Evolutionary conservation across 768 basidiomycete species (phyloP), one percentile per base, ranked within the genome.

Genomic region (Leccinum obscurum): DNA sequence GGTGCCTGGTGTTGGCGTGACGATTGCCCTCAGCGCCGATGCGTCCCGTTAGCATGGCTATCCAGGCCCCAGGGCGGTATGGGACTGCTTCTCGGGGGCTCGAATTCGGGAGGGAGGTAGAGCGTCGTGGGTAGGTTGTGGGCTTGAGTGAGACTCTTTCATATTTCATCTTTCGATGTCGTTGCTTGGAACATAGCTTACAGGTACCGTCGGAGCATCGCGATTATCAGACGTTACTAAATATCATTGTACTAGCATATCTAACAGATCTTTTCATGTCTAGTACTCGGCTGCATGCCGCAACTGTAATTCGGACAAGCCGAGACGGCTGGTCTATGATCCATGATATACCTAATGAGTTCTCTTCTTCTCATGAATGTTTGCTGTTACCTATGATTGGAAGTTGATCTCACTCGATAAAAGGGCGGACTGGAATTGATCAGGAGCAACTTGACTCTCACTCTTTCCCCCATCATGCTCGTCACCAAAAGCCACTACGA

Each of bases 1-100:
- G 87, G 90, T 1, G 92, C 90, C 3, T 90, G 93, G 90, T 93
- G 92, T 71, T 95, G 92, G 92, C 80, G 86, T 26, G 90, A 94
- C 57, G 80, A 80, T 3, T 93, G 92, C 70, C 73, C 69, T 84
- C 86, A 17, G 80, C 84, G 17, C 86, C 87, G 20, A 88, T 90
- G 85, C 76, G 86, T 17, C 87, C 88, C 10, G 89, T 90, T 22
- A 88, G 85, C 68, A 83, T 84, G 41, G 90, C 87, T 24, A 85
- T 91, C 15, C 87, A 81, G 28, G 28, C 28, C 28, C 28, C 8
- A 89, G 67, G 85, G 85, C 59, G 87, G 88, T n/a, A 81, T 90
- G 34, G 83, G 85, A 10, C 77, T 88, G 68, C 76, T 90, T 48
- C 69, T 89, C 9, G 81, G 83, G 22, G 64, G 65, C n/a, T 62